phyloP scores from a whole-genome alignment of 2,329 filamentous ascomycete genomes.

The Fusarium foetens region DNA sequence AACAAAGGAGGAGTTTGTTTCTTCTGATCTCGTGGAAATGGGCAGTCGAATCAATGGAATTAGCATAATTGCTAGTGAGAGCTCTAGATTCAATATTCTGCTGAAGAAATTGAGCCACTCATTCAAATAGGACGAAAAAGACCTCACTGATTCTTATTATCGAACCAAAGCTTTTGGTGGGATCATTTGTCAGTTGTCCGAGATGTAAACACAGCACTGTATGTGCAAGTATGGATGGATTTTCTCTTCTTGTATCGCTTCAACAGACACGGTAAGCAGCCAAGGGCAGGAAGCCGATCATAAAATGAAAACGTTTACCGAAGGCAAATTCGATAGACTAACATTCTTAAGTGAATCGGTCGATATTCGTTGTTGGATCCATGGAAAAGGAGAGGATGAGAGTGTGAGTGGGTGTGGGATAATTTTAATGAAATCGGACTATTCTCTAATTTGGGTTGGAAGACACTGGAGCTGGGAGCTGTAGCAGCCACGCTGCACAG shows the following conservation, averaged over 20 bases:
- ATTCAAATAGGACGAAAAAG: neutral
- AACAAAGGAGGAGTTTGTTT: conserved; percentile 32
- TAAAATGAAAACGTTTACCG: neutral
- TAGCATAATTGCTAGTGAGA: neutral
- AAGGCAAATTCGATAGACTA: conserved; percentile 3
- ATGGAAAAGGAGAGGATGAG: conserved; percentile 22
- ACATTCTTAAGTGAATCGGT: neutral
- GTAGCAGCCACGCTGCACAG: conserved; percentile 9
- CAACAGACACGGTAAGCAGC: neutral
- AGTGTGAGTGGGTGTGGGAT: conserved; percentile 19
- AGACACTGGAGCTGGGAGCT: conserved; percentile 25
- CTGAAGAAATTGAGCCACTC: neutral
- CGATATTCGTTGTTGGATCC: neutral
- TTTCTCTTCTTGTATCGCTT: neutral
- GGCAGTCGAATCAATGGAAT: neutral
- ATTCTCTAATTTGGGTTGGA: conserved; percentile 1
- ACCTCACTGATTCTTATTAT: neutral
- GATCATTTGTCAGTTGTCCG: neutral
- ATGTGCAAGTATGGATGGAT: neutral
- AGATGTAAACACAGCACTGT: conserved; percentile 10
- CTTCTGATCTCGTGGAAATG: conserved; percentile 1
- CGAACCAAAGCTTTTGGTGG: neutral
- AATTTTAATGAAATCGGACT: conserved; percentile 31
- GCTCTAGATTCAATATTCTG: neutral
- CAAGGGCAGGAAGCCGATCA: neutral